phyloP scores from a whole-genome alignment of 305 asterid species.

The Euphrasia arctica region DNA sequence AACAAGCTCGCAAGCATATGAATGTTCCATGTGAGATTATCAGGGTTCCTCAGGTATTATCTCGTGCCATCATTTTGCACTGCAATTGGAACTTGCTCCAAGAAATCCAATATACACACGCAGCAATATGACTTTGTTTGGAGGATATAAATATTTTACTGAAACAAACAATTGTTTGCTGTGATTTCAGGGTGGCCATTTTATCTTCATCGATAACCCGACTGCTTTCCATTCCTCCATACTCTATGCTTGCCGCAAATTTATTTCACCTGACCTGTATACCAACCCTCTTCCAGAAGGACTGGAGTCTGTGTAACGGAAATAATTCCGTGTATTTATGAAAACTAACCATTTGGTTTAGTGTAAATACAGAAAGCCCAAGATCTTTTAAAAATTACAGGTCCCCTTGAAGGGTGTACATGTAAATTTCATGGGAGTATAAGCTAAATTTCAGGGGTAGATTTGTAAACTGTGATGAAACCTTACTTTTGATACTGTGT shows the following conservation, averaged over 20 bases:
- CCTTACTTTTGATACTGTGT: too few relatives aligned
- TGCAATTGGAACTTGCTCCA: too few relatives aligned
- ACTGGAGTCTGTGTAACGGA: conserved; percentile 38
- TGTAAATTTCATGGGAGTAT: too few relatives aligned
- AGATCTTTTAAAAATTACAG: too few relatives aligned
- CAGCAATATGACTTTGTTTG: not conserved
- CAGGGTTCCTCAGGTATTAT: conserved; percentile 65
- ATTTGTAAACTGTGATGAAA: too few relatives aligned
- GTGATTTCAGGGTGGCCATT: conserved; percentile 68
- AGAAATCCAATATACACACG: not conserved
- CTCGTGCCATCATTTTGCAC: not conserved
- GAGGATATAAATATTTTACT: not conserved
- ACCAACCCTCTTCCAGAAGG: conserved; percentile 48
- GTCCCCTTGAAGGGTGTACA: too few relatives aligned
- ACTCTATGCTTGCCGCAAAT: conserved; percentile 57
- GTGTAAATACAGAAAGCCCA: too few relatives aligned
- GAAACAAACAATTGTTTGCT: not conserved
- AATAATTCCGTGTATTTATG: not conserved
- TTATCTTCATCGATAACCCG: conserved; percentile 66
- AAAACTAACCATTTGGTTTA: not conserved
- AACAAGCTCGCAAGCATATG: conserved; percentile 65
- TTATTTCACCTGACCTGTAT: conserved; percentile 36
- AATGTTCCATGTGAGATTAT: conserved; percentile 72
- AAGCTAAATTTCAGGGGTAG: too few relatives aligned
- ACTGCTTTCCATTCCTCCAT: conserved; percentile 62